phyloP scores from a whole-genome alignment of 2,329 filamentous ascomycete genomes.

The Diplodia seriata region DNA sequence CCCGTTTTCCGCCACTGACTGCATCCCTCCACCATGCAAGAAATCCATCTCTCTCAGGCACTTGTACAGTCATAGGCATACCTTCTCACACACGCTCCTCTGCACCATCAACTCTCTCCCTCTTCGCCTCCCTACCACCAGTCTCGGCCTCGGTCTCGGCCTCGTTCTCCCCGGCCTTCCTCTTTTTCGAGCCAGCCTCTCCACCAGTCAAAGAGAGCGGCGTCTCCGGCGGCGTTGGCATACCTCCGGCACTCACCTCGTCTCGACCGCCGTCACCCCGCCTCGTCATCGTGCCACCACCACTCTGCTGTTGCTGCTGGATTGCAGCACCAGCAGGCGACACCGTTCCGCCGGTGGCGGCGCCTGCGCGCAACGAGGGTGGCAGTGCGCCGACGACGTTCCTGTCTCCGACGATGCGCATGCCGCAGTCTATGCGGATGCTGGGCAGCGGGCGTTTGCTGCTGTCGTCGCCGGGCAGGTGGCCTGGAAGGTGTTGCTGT shows the following conservation, averaged over 20 bases:
- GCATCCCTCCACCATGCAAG: not conserved
- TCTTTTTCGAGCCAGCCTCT: not conserved
- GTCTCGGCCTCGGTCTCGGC: not conserved
- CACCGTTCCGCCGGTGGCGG: not conserved
- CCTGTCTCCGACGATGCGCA: slow-evolving; percentile 49
- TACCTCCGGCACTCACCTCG: not conserved
- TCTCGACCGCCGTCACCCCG: not conserved
- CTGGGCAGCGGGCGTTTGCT: not conserved
- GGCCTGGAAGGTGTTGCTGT: not conserved
- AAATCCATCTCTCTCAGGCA: not conserved
- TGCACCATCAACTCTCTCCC: slow-evolving; percentile 1
- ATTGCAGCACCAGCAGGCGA: not conserved
- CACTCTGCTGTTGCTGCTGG: not conserved
- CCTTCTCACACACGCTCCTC: not conserved
- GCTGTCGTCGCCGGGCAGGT: not conserved
- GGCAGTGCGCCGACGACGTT: slow-evolving; percentile 45
- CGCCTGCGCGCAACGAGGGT: too few relatives aligned
- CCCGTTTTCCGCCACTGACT: not conserved
- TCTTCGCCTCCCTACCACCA: not conserved
- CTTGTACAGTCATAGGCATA: not conserved
- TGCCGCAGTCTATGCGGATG: slow-evolving; percentile 33
- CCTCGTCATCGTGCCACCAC: not conserved
- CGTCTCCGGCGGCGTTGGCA: not conserved
- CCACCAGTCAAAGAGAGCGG: not conserved
- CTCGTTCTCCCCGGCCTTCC: slow-evolving; percentile 13